Evolutionary conservation across 345 rosid species (phyloP), one percentile per base, ranked within the genome.

Genomic region (Draba incana): DNA sequence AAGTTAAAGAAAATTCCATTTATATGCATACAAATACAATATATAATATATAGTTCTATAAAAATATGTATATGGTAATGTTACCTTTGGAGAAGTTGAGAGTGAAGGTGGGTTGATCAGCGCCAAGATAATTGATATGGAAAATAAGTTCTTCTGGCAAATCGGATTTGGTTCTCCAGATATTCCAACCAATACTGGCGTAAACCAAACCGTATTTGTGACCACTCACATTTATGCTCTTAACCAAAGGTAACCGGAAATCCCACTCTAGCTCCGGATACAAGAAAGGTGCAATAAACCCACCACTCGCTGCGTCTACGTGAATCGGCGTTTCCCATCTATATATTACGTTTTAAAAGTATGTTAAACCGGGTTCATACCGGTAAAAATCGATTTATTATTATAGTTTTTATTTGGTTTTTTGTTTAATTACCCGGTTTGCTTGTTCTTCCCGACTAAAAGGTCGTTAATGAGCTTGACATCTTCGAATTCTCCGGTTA

Each of bases 221-320:
- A 8, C 39, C 39, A 35, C 10, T 35, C 39, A 35, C 84, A 62
- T 81, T 78, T 12, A 81, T 81, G 53, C 78, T 71, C 69, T 81
- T 81, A 56, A 81, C 84, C 53, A 81, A 33, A 33, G 37, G 37
- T 33, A 33, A 55, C 70, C 84, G 61, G 57, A 81, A 81, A 55
- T 81, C 84, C 82, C 84, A 81, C 41, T 81, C 82, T 48, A 81
- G 74, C 31, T 81, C 84, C 33, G 84, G 82, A 65, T 75, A 75
- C 20, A 81, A 44, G 28, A 81, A 81, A 7, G 82, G 84, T 14
- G 84, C 82, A 37, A 78, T 78, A 35, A 81, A 78, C 23, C 84
- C 84, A 50, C 84, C 81, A 46, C 84, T 81, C 0, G 81, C 84
- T 33, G 84, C 84, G 52, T 81, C 84, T 2, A 81, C 84, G 44